Base-by-base conservation (phyloP, 495 filamentous ascomycete genomes). In the Halenospora varia region DNA sequence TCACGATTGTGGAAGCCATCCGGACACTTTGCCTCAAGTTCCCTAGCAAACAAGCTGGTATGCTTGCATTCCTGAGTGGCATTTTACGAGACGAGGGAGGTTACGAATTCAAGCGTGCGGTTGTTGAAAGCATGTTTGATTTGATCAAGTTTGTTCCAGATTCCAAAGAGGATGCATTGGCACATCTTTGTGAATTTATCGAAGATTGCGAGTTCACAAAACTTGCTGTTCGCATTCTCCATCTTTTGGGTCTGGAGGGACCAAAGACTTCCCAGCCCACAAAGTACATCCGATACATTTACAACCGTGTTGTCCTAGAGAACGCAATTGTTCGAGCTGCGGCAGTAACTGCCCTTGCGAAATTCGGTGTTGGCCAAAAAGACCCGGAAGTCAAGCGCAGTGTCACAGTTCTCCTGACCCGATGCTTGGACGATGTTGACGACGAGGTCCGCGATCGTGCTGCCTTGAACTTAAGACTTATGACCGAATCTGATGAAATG, bases 121-220 rank as follows among this genome's bases (percentile, higher is more conserved):
- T 99, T 20, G 93, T 99, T 46, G 95, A 97, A 77, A 96, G 92
- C 82, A 97, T 97, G 87, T 97, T 97, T 64, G 94, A 99, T 70
- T 78, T 99, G 44, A 99, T 99, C 73, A 96, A 97, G 68, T 99
- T 97, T 69, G 94, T 97, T 3, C 94, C 95, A 2, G 94, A 96
- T 41, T 95, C 90, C 63, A 96, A 95, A 75, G 94, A 97, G 75
- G 95, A 99, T 68, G 92, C 95, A 19, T 84, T 99, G 35, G 90
- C 92, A 13, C 94, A 97, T 68, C 83, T 99, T 15, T 97, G 93
- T 74, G 94, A 99, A 68, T 99, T 99, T 71, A 97, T 99, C 61
- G 94, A 99, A 71, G 94, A 99, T 69, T 99, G 94, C 78, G 94
- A 99, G 66, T 99, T 97, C 71, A 97, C 94, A 17, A 99, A 99